phyloP scores from a whole-genome alignment of 345 rosid species.

The Mallotus nudiflorus region DNA sequence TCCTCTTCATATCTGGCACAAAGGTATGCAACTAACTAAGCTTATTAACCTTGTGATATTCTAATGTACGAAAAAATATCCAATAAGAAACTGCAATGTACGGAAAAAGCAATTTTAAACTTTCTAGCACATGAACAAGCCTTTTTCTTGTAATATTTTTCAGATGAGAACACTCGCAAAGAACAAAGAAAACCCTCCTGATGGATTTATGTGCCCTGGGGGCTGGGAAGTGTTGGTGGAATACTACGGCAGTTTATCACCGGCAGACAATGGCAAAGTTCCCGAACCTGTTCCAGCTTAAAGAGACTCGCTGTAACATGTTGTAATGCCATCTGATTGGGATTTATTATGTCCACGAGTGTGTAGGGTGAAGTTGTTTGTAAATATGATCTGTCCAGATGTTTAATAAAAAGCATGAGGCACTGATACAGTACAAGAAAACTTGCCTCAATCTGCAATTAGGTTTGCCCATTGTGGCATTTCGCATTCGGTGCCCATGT shows the following conservation, averaged over 20 bases:
- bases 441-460: slow-evolving; percentile 38
- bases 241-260: slow-evolving; percentile 71
- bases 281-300: slow-evolving; percentile 66
- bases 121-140: not conserved
- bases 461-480: slow-evolving; percentile 17
- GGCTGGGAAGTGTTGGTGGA: slow-evolving; percentile 95
- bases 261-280: slow-evolving; percentile 49
- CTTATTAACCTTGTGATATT: not conserved
- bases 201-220: slow-evolving; percentile 96
- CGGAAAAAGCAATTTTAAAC: not conserved
- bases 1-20: slow-evolving; percentile 93
- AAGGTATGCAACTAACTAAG: slow-evolving; percentile 49
- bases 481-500: slow-evolving; percentile 10
- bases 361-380: slow-evolving; percentile 10
- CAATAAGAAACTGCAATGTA: not conserved
- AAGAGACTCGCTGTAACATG: slow-evolving; percentile 26
- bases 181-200: slow-evolving; percentile 91
- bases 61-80: not conserved
- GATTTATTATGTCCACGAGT: slow-evolving; percentile 21
- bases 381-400: slow-evolving; percentile 25
- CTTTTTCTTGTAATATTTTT: slow-evolving; percentile 18
- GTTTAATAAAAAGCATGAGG: slow-evolving; percentile 31
- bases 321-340: slow-evolving; percentile 22
- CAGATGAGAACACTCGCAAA: slow-evolving; percentile 94
- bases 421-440: slow-evolving; percentile 17